Conservation (phyloP, 331 rosid species). For the Quercus phellos region DNA sequence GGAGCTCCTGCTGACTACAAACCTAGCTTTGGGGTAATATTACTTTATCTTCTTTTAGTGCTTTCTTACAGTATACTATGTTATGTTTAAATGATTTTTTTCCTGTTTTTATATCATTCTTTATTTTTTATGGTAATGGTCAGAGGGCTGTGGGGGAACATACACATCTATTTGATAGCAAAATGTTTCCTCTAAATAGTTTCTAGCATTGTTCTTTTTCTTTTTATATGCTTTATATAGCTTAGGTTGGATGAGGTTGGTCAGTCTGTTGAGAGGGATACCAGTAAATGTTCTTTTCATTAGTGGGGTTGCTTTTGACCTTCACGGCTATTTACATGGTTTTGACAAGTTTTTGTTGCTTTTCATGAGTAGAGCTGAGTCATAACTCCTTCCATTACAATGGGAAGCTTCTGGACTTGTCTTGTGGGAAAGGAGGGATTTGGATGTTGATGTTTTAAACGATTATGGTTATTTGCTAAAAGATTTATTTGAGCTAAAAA, state of each 20-base stretch:
- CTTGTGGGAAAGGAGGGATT: too few relatives aligned
- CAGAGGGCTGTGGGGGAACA: neutral
- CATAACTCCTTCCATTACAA: neutral
- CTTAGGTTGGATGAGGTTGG: neutral
- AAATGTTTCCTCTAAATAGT: neutral
- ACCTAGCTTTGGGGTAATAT: constrained; percentile 78
- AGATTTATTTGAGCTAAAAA: neutral
- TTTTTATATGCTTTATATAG: neutral
- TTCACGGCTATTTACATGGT: neutral
- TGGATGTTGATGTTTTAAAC: too few relatives aligned
- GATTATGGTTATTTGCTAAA: too few relatives aligned
- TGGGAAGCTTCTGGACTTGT: neutral
- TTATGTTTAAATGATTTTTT: neutral
- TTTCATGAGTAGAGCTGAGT: neutral
- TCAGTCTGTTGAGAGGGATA: neutral
- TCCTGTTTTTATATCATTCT: neutral
- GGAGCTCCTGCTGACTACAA: constrained; percentile 96
- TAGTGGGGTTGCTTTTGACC: neutral
- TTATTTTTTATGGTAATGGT: neutral
- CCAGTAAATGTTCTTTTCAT: neutral
- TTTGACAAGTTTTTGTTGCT: neutral
- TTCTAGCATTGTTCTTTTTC: neutral
- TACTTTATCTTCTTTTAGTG: neutral
- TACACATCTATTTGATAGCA: neutral
- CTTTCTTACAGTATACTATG: neutral